Evolutionary conservation across 2,329 filamentous ascomycete species (phyloP).

Genomic region (Penicillium oxalicum): DNA sequence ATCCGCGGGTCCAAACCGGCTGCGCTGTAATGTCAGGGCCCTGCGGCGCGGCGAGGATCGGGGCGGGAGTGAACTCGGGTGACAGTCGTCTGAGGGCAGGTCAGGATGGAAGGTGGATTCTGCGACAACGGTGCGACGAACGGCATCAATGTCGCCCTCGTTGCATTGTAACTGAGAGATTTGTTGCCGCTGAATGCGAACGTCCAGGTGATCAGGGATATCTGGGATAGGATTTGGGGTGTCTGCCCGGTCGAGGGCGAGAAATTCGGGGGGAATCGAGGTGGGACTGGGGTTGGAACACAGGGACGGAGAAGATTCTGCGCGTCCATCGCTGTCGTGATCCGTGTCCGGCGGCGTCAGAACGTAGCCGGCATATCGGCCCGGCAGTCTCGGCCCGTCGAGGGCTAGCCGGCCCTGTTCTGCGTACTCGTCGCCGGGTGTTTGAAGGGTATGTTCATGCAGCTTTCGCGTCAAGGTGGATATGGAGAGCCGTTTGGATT

Average conservation of each 20-base stretch:
- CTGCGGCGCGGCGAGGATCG: slow-evolving; percentile 28
- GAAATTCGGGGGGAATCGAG: slow-evolving; percentile 24
- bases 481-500: slow-evolving; percentile 36
- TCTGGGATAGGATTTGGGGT: slow-evolving; percentile 1
- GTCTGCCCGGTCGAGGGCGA: slow-evolving; percentile 8
- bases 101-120: slow-evolving; percentile 19
- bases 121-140: slow-evolving; percentile 30
- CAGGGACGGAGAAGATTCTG: slow-evolving; percentile 54
- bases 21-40: slow-evolving; percentile 25
- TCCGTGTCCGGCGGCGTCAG: slow-evolving; percentile 36
- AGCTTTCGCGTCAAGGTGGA: slow-evolving; percentile 37
- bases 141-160: slow-evolving; percentile 31
- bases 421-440: slow-evolving; percentile 12
- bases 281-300: slow-evolving; percentile 34
- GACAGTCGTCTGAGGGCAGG: slow-evolving; percentile 27
- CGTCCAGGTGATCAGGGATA: slow-evolving; percentile 15
- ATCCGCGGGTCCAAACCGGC: slow-evolving; percentile 23
- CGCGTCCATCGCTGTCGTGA: slow-evolving; percentile 32
- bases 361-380: slow-evolving; percentile 24
- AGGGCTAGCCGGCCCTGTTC: slow-evolving; percentile 9
- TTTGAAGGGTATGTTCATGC: slow-evolving; percentile 36
- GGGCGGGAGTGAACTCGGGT: slow-evolving; percentile 35
- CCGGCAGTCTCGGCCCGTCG: slow-evolving; percentile 18
- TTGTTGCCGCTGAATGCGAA: slow-evolving; percentile 36
- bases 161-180: slow-evolving; percentile 38